Conservation (phyloP, 306 rosid species). For the Canavalia gladiata region DNA sequence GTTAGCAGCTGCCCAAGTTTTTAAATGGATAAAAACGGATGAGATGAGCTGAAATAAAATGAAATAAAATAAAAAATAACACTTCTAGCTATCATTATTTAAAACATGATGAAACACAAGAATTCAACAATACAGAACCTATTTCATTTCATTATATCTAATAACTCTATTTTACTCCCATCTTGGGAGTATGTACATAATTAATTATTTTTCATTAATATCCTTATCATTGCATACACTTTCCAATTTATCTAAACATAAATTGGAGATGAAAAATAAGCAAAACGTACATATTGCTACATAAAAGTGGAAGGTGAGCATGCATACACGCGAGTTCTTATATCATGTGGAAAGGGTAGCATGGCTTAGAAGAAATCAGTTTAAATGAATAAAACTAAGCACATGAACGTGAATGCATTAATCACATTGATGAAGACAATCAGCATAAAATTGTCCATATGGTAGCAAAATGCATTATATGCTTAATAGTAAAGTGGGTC, state of each 20-base stretch:
- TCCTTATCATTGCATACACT: too few relatives aligned
- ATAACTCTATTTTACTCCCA: too few relatives aligned
- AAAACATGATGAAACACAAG: too few relatives aligned
- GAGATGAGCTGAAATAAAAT: too few relatives aligned
- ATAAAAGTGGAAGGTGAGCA: neutral
- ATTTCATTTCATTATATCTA: too few relatives aligned
- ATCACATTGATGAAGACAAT: constrained; percentile 17
- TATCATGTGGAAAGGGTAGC: neutral
- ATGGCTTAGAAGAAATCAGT: constrained; percentile 2
- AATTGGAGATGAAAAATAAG: neutral
- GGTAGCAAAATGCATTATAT: constrained; percentile 21
- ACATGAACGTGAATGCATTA: neutral
- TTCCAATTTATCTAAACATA: neutral
- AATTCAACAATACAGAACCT: too few relatives aligned
- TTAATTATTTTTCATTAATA: too few relatives aligned
- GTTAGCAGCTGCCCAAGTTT: too few relatives aligned
- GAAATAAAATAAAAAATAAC: too few relatives aligned
- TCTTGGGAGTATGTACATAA: too few relatives aligned
- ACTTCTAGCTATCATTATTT: too few relatives aligned
- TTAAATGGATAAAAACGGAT: too few relatives aligned
- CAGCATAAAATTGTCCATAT: neutral
- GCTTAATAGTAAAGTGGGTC: constrained; percentile 31
- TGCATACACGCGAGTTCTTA: constrained; percentile 1
- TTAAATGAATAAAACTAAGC: neutral
- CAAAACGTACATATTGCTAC: neutral